Conservation (phyloP, 2,329 filamentous ascomycete species). For the Aspergillus fumigatiaffinis region DNA sequence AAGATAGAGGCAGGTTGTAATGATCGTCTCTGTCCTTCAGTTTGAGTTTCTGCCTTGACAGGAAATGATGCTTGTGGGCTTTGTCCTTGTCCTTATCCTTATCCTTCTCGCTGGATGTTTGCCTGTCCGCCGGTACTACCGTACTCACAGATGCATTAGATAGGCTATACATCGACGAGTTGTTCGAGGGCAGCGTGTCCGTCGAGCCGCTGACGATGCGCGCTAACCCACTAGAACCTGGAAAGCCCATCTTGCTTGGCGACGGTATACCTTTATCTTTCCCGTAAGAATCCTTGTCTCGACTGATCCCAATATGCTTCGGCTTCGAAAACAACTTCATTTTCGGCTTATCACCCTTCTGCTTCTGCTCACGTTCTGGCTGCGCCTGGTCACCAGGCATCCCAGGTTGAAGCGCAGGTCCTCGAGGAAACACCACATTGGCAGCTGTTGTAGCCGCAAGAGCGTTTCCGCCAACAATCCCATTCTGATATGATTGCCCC, state of each 20-base stretch:
- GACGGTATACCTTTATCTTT: slow-evolving; percentile 55
- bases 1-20: slow-evolving; percentile 56
- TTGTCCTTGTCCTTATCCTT: slow-evolving; percentile 44
- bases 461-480: slow-evolving; percentile 46
- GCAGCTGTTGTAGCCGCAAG: slow-evolving; percentile 60
- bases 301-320: slow-evolving; percentile 60
- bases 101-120: slow-evolving; percentile 37
- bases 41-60: slow-evolving; percentile 64
- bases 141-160: slow-evolving; percentile 61
- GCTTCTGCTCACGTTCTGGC: slow-evolving; percentile 45
- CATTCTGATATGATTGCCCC: slow-evolving; percentile 46
- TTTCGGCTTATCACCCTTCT: slow-evolving; percentile 58
- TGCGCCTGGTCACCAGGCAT: slow-evolving; percentile 22
- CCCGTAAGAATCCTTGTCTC: slow-evolving; percentile 49
- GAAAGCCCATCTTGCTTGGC: slow-evolving; percentile 53
- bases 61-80: slow-evolving; percentile 57
- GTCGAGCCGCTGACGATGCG: slow-evolving; percentile 58
- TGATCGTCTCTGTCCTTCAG: slow-evolving; percentile 60
- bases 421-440: slow-evolving; percentile 59
- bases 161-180: slow-evolving; percentile 57
- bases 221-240: slow-evolving; percentile 50
- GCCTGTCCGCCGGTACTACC: slow-evolving; percentile 49
- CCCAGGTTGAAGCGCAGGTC: slow-evolving; percentile 30
- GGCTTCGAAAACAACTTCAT: slow-evolving; percentile 68
- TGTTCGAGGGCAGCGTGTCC: slow-evolving; percentile 51